Evolutionary conservation across 306 rosid species (phyloP), one percentile per base, ranked within the genome.

Genomic region (Gynostemma pentaphyllum): DNA sequence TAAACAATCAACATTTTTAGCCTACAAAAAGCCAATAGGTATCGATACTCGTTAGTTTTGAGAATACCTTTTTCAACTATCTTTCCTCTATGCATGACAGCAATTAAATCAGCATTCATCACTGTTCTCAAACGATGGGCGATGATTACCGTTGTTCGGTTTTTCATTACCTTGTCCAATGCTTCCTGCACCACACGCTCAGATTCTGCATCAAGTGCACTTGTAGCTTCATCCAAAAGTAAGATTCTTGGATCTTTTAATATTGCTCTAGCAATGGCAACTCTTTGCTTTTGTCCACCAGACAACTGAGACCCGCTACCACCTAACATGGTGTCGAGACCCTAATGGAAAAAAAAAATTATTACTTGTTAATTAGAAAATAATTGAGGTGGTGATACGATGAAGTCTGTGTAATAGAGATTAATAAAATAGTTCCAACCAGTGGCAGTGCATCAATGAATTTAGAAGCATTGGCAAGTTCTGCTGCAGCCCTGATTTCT

Each of bases 261-360:
- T 32, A 81, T 74, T 5, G 85, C 85, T 66, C 85, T 71, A 13
- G 85, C 85, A 37, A 81, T 77, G 13, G 85, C 85, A 49, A 81
- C 44, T 74, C 87, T 70, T 36, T 82, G 87, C 80, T 79, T 82
- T 30, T 82, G 87, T 18, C 87, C 87, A 4, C 87, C 84, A 2
- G 91, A 89, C n/a, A 89, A 76, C 53, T 86, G 97, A 64, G 82
- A 71, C 73, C 91, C 96, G 53, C 82, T 85, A 62, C 80, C 91
- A 0, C 96, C 96, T 22, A 83, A 95, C 83, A 84, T 73, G 0
- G 95, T 86, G 53, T 84, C 84, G 3, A 86, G 68, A 27, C 87
- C 87, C 87, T 82, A n/a, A n/a, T n/a, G n/a, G n/a, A n/a, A n/a
- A n/a, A n/a, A n/a, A n/a, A n/a, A n/a, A n/a, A n/a, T n/a, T n/a